Evolutionary conservation across 371 early-diverging fungal species (phyloP).

Genomic region (Saksenaea vasiformis): DNA sequence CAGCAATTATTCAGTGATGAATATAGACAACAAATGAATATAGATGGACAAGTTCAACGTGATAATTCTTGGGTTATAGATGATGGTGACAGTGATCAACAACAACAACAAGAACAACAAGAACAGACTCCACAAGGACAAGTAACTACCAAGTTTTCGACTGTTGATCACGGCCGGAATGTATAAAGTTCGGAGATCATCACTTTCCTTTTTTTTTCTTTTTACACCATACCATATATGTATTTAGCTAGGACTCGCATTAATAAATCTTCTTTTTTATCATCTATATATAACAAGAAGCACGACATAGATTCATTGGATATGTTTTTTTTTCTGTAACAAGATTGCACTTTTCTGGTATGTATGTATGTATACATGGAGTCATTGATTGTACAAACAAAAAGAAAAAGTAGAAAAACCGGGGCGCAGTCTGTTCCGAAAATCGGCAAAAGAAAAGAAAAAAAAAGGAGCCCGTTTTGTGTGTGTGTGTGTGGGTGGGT

Average conservation of each 20-base stretch:
- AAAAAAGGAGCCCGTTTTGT: too few species aligned
- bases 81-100: constrained; percentile 9
- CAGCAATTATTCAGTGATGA: constrained; percentile 23
- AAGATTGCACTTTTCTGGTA: too few species aligned
- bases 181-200: constrained; percentile 2
- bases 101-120: neutral
- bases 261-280: too few species aligned
- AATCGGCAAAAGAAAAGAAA: too few species aligned
- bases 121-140: neutral
- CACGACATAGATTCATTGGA: too few species aligned
- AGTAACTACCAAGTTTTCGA: neutral
- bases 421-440: too few species aligned
- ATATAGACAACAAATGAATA: constrained; percentile 16
- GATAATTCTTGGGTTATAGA: constrained; percentile 24
- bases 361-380: too few species aligned
- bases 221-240: neutral
- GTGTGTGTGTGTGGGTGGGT: too few species aligned
- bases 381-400: too few species aligned
- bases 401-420: too few species aligned
- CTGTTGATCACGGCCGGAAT: neutral
- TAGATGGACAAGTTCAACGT: neutral
- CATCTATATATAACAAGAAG: too few species aligned
- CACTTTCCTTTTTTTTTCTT: neutral
- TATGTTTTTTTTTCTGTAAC: too few species aligned
- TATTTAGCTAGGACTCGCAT: neutral